phyloP scores from a whole-genome alignment of 2,329 filamentous ascomycete genomes.

The Neoascochyta sp. region DNA sequence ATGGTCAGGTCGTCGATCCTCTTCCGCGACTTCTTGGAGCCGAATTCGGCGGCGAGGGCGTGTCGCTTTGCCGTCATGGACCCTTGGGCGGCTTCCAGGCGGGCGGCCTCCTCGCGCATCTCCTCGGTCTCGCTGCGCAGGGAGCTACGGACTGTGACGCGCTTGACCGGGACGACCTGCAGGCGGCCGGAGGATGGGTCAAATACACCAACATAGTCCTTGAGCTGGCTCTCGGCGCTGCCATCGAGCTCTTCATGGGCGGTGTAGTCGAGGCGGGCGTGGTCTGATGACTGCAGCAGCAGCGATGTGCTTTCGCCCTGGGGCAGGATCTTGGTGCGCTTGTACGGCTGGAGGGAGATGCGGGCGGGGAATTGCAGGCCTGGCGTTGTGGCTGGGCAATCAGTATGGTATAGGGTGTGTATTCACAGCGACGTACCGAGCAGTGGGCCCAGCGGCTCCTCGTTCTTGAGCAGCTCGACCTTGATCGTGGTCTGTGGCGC shows the following conservation, averaged over 20 bases:
- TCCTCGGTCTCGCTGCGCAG: conserved; percentile 45
- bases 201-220: conserved; percentile 60
- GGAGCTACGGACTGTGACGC: conserved; percentile 53
- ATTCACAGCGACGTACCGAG: conserved; percentile 43
- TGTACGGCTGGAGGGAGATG: conserved; percentile 51
- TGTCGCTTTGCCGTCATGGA: conserved; percentile 59
- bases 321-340: conserved; percentile 30
- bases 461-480: conserved; percentile 47
- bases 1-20: conserved; percentile 64
- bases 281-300: conserved; percentile 58
- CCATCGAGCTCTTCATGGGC: conserved; percentile 50
- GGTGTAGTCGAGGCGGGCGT: conserved; percentile 58
- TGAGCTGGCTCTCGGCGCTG: conserved; percentile 48
- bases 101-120: conserved; percentile 32
- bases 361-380: conserved; percentile 41
- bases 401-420: too few species aligned
- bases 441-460: conserved; percentile 48
- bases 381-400: conserved; percentile 43
- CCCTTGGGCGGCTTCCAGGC: conserved; percentile 23
- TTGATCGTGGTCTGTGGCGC: conserved; percentile 39
- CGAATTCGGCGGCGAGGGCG: conserved; percentile 72
- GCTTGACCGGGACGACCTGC: conserved; percentile 51
- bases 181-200: conserved; percentile 53
- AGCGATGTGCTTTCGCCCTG: conserved; percentile 42
- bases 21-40: conserved; percentile 82